Percentiles rank a stretch among this genome's conserved stretches.
These are phyloP conservation scores for Nicotiana benthamiana DNA, from an alignment of 257 asterid genomes.

Conservation along the genomic window DNA sequence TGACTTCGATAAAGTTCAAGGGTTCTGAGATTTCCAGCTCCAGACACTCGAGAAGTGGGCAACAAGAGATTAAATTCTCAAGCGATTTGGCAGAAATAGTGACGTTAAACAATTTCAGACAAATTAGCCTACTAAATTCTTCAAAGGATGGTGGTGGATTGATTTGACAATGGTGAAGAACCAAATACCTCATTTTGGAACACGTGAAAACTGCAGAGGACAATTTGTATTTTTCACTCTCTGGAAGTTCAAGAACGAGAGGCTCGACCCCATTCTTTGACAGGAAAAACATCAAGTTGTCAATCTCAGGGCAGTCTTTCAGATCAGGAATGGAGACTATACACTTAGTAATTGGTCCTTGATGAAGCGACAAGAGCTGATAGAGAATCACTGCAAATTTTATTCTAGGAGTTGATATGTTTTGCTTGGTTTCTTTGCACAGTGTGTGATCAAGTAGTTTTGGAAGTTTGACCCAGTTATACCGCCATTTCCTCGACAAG, in stretches of 20 bases:
- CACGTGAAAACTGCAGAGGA: neutral
- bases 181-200: neutral
- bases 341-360: slow-evolving; percentile 6
- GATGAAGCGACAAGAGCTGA: neutral
- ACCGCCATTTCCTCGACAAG: slow-evolving; percentile 7
- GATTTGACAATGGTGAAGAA: neutral
- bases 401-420: neutral
- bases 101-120: neutral
- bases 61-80: neutral
- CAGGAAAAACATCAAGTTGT: neutral
- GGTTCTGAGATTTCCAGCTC: neutral
- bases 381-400: neutral
- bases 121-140: neutral
- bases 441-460: neutral
- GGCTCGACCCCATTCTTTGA: neutral
- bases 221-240: neutral
- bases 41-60: slow-evolving; percentile 1
- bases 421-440: neutral
- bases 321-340: neutral
- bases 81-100: neutral
- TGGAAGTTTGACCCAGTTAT: neutral
- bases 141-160: slow-evolving; percentile 1
- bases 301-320: neutral
- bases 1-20: neutral
- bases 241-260: neutral